Evolutionary conservation across 2,329 filamentous ascomycete genomes (phyloP).

Genomic region (Fusarium temperatum): DNA sequence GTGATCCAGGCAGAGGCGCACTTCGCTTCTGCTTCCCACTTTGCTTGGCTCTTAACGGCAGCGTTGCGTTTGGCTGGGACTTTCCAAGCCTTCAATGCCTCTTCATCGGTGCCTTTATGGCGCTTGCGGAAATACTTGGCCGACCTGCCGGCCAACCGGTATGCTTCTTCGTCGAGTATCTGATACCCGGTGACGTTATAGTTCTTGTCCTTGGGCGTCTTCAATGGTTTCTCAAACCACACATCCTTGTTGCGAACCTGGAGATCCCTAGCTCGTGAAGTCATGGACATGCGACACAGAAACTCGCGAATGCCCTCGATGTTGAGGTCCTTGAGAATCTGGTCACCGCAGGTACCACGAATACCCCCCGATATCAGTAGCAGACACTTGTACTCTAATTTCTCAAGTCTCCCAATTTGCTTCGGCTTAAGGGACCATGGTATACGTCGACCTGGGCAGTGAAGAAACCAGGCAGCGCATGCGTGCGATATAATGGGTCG

Average conservation of each 20-base stretch:
- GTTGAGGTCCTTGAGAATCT: constrained; percentile 8
- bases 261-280: not conserved
- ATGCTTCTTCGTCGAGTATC: not conserved
- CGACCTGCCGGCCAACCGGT: not conserved
- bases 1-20: not conserved
- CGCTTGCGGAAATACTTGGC: not conserved
- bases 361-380: not conserved
- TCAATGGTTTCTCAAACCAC: not conserved
- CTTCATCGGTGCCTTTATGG: not conserved
- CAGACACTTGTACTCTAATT: constrained; percentile 1
- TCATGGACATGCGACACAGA: not conserved
- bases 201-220: not conserved
- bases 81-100: not conserved
- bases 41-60: not conserved
- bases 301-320: not conserved
- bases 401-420: not conserved
- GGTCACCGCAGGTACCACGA: not conserved
- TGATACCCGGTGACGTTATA: not conserved
- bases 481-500: not conserved
- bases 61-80: not conserved
- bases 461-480: constrained; percentile 5
- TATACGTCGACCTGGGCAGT: not conserved
- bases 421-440: not conserved
- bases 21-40: not conserved
- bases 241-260: not conserved